Conservation (phyloP, 2,329 filamentous ascomycete species). For the Arachnomyces sp. region DNA sequence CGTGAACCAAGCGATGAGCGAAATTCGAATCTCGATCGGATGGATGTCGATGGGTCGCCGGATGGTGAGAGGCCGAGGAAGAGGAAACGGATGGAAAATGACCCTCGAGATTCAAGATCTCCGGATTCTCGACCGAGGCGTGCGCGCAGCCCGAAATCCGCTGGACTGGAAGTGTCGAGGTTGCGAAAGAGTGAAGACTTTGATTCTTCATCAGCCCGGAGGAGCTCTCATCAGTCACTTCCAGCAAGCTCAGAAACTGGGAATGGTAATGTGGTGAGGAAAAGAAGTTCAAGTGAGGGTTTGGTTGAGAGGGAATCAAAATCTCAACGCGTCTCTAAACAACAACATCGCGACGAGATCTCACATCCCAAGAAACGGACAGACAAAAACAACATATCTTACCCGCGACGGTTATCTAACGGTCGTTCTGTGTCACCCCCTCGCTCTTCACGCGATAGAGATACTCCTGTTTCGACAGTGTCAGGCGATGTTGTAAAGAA, state of each 20-base stretch:
- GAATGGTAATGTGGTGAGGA: constrained; percentile 21
- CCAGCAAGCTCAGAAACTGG: constrained; percentile 12
- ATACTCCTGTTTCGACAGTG: constrained; percentile 26
- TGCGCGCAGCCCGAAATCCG: constrained; percentile 22
- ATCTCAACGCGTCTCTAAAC: no score
- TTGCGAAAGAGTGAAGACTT: constrained; percentile 28
- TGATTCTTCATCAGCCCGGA: constrained; percentile 17
- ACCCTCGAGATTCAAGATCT: constrained; percentile 17
- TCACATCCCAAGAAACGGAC: no score
- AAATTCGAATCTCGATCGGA: constrained; percentile 2
- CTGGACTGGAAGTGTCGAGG: constrained; percentile 26
- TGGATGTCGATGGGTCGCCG: constrained; percentile 15
- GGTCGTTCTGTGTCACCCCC: constrained; percentile 31
- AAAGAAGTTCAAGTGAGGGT: constrained; percentile 32
- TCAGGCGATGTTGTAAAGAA: constrained; percentile 14
- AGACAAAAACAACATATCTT: constrained; percentile 19
- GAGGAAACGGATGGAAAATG: constrained; percentile 24
- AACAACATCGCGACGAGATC: no score
- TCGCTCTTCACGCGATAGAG: constrained; percentile 30
- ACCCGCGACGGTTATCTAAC: constrained; percentile 23
- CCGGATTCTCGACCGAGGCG: constrained; percentile 18
- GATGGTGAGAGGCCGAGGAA: constrained; percentile 21
- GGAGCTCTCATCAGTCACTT: constrained; percentile 14
- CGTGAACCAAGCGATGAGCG: constrained; percentile 9
- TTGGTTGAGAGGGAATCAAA: constrained; percentile 18